phyloP scores from a whole-genome alignment of 2,329 filamentous ascomycete species.

The Neofusicoccum parvum region DNA sequence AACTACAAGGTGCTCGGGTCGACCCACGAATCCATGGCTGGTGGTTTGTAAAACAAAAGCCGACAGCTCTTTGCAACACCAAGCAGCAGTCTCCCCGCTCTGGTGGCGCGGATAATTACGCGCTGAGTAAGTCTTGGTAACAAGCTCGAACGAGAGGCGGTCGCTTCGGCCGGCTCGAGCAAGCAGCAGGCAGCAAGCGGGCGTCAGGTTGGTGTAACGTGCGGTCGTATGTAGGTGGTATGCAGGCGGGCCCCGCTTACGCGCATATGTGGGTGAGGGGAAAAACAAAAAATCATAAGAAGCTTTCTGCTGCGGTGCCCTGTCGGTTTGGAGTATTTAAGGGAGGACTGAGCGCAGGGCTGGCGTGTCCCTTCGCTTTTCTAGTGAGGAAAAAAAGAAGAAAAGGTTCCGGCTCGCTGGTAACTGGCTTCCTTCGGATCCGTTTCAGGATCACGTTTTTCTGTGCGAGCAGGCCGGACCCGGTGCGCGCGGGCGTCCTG shows the following conservation, averaged over 20 bases:
- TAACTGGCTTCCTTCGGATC: not conserved
- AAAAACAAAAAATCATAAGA: not conserved
- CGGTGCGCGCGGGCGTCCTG: not conserved
- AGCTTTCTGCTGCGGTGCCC: not conserved
- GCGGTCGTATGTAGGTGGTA: not conserved
- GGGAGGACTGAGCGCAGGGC: not conserved
- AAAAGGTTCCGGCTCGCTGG: conserved; percentile 1
- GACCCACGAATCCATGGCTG: conserved; percentile 18
- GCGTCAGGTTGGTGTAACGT: conserved; percentile 1
- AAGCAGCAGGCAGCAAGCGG: not conserved
- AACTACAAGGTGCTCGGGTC: conserved; percentile 11
- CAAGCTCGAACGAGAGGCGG: no score
- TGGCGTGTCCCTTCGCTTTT: not conserved
- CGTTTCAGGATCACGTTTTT: conserved; percentile 3
- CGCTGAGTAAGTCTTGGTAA: no score
- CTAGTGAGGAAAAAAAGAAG: not conserved
- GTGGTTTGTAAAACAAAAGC: no score
- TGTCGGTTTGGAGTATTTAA: not conserved
- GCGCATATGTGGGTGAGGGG: not conserved
- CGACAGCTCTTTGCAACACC: no score
- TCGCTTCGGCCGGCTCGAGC: no score
- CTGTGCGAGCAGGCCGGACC: not conserved
- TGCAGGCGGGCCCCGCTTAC: conserved; percentile 14
- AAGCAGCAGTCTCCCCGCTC: no score
- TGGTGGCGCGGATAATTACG: no score